These are phyloP conservation scores for Mortierella polycephala DNA, from an alignment of 371 early-diverging fungal species.

Conservation along the genomic window DNA sequence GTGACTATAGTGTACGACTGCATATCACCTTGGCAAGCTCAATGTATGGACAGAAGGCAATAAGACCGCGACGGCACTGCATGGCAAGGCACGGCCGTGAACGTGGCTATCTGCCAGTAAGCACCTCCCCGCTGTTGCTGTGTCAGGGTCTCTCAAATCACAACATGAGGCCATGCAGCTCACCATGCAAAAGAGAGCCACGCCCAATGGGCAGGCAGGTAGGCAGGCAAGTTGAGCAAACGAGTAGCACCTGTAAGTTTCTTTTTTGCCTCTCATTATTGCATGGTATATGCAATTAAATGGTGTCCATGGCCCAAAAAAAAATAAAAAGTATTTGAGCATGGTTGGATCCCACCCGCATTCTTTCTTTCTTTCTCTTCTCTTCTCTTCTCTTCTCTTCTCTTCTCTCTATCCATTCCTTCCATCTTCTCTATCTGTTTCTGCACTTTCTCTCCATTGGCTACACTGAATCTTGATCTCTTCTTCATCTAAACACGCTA, in stretches of 20 bases:
- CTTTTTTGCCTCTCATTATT: background rate
- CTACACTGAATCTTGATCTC: background rate
- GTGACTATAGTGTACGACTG: too few relatives aligned
- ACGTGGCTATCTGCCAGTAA: too few relatives aligned
- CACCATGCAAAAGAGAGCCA: background rate
- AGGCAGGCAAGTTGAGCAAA: too few relatives aligned
- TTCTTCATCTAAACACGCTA: too few relatives aligned
- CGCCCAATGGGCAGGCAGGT: constrained; percentile 2
- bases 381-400: constrained; percentile 3
- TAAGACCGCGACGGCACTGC: background rate
- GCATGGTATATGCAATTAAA: background rate
- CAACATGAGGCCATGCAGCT: constrained; percentile 7
- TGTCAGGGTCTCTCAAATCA: constrained; percentile 8
- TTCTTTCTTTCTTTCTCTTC: background rate
- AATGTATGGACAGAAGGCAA: too few relatives aligned
- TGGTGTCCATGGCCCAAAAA: constrained; percentile 1
- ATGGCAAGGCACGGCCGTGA: too few relatives aligned
- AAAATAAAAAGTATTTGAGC: constrained; percentile 36
- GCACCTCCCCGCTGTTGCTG: background rate
- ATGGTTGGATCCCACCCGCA: constrained; percentile 4
- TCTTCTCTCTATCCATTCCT: background rate
- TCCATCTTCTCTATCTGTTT: background rate
- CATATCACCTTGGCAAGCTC: too few relatives aligned
- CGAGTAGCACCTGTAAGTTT: background rate
- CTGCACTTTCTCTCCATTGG: background rate